Conservation (phyloP, 1,139 yeast species). For the Hyphopichia khmerensis region DNA sequence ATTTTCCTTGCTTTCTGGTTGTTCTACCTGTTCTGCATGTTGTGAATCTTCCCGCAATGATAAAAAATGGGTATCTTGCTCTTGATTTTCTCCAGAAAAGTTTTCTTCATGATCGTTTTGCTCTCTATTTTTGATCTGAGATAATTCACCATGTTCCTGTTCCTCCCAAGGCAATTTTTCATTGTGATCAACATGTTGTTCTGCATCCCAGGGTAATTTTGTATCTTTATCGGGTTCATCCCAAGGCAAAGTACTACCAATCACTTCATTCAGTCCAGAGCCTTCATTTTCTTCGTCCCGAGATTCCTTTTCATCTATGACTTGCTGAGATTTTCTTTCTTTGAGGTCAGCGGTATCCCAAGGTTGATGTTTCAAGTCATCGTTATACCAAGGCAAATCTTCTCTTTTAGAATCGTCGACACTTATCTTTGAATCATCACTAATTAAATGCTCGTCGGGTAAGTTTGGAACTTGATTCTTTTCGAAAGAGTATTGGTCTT, state of each 20-base stretch:
- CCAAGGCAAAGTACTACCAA: no score
- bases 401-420: background rate
- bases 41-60: no score
- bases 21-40: no score
- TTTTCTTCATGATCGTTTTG: no score
- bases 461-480: background rate
- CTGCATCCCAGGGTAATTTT: conserved; percentile 6
- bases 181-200: background rate
- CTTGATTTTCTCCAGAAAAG: no score
- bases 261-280: no score
- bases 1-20: background rate
- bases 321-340: background rate
- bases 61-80: no score
- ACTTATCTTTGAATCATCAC: background rate
- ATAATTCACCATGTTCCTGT: background rate
- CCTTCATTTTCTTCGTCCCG: no score
- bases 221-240: background rate
- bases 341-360: conserved; percentile 2
- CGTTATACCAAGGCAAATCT: conserved; percentile 3
- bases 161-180: conserved; percentile 8
- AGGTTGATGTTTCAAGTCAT: conserved; percentile 3
- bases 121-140: no score
- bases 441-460: background rate
- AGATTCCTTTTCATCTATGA: background rate
- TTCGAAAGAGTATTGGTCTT: background rate